Evolutionary conservation across 371 early-diverging fungal species (phyloP), one percentile per base, ranked within the genome.

Genomic region (Apophysomyces trapeziformis): DNA sequence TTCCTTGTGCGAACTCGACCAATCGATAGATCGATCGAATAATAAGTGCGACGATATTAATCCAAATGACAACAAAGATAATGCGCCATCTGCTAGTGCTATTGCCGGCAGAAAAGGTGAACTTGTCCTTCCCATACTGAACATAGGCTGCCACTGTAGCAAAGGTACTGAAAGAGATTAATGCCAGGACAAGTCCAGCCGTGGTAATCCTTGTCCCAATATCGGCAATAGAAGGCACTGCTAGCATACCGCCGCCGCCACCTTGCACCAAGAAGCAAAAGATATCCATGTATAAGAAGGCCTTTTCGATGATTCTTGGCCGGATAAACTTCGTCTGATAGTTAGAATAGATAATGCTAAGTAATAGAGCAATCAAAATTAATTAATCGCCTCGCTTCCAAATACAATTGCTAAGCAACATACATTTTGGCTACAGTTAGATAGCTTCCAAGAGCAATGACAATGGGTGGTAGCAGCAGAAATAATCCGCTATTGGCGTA

Each of bases 1-100:
- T 7, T 7, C 60, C 44, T 41, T 18, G 16, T 16, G 61, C 58
- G 37, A 47, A 65, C 37, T 65, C 65, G 7, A 59, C 18, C 12
- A 65, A 21, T 12, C 65, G 65, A 35, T 65, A 65, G 16, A 65
- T 45, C 7, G 58, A 59, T 21, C 65, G 59, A 35, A 65, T 59
- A 37, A 41, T 21, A 13, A 65, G 18, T 7, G 43, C 45, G 46
- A 59, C 26, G 16, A 58, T 59, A 38, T 47, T 65, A 38, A 65
- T 50, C 54, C 54, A 50, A 7, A 50, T 1, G 9, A 11, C 54
- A n/a, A 50, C 21, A 26, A 50, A 50, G 8, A 50, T 4, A 50
- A 50, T 50, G 54, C 54, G 54, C 54, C 54, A 50, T 9, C 21
- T 5, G 4, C 21, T 18, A 6, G 21, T 50, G 54, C 54, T 50